Base-by-base conservation (phyloP, 169 alveolate genomes). In the Plasmodium fragile region DNA sequence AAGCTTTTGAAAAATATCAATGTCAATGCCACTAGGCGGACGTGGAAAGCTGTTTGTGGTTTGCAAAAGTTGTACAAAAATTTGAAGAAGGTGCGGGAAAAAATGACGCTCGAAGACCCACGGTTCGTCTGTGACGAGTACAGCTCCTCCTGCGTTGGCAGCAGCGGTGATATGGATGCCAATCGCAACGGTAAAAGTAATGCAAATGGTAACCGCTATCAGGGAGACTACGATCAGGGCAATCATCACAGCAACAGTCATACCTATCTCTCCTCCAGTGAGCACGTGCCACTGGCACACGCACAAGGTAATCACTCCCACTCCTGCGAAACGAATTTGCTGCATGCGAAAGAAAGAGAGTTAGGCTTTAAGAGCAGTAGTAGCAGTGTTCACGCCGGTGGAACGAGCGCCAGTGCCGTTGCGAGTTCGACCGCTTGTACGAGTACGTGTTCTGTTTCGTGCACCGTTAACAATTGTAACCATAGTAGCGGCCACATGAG, bases 1-100 rank as follows among this genome's bases (percentile, higher is more conserved):
- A 85, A 85, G 28, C 84, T 85, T 28, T 53, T 85, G 36, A 77
- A 85, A 43, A 59, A 85, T 16, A 73, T 85, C 32, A 85, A 85
- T 75, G 93, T 85, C 28, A 85, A 85, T 85, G 77, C 93, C 43
- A 49, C 84, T 73, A 73, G 93, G 69, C 84, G 93, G 18, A 85
- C 93, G 43, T 85, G 93, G 93, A 85, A 85, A 41, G 78, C 81
- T 18, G 93, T 85, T 11, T 85, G 93, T 7, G 55, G 84, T 7
- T 75, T 85, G 22, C 93, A 85, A 52, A 85, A 30, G 28, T 43
- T 85, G 70, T 85, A 85, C 79, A 85, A 85, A 69, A 85, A 85
- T 85, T 85, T 73, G 36, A 85, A 85, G 79, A 85, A 45, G 70
- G 30, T 55, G 45, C 52, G 80, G 70, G 73, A 85, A 10, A 73